A percentile compares a stretch with the other conserved stretches of the same genome.
Evolutionary conservation across 345 rosid genomes (phyloP).

Genomic region (Hevea brasiliensis): DNA sequence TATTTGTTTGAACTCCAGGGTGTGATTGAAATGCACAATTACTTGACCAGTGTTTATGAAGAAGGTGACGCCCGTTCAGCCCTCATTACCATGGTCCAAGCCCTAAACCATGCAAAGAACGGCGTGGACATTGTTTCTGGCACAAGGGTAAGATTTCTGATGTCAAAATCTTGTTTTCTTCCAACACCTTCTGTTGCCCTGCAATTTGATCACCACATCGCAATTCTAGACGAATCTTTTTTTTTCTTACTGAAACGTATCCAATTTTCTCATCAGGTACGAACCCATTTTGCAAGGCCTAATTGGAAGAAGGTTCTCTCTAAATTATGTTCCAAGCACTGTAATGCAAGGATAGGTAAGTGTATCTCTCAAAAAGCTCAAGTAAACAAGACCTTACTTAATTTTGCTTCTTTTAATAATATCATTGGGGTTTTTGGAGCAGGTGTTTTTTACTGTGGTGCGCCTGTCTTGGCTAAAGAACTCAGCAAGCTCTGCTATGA

Average conservation of each 20-base stretch:
- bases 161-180: too few relatives aligned
- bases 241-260: conserved; percentile 1
- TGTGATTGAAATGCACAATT: conserved; percentile 97
- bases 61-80: conserved; percentile 99
- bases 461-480: conserved; percentile 88
- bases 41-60: conserved; percentile 95
- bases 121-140: conserved; percentile 98
- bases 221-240: too few relatives aligned
- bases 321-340: conserved; percentile 84
- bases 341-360: conserved; percentile 83
- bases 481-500: conserved; percentile 85
- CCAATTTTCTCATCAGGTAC: conserved; percentile 46
- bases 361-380: conserved; percentile 3
- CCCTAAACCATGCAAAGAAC: conserved; percentile 93
- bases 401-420: not conserved
- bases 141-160: conserved; percentile 57
- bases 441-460: conserved; percentile 99
- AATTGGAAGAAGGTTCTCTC: conserved; percentile 89
- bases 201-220: too few relatives aligned
- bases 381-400: not conserved
- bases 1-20: conserved; percentile 50
- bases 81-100: conserved; percentile 98
- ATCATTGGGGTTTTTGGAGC: conserved; percentile 23
- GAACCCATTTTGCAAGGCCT: conserved; percentile 97
- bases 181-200: too few relatives aligned